Evolutionary conservation across 495 filamentous ascomycete species (phyloP).

Genomic region (Neurospora hispaniola): DNA sequence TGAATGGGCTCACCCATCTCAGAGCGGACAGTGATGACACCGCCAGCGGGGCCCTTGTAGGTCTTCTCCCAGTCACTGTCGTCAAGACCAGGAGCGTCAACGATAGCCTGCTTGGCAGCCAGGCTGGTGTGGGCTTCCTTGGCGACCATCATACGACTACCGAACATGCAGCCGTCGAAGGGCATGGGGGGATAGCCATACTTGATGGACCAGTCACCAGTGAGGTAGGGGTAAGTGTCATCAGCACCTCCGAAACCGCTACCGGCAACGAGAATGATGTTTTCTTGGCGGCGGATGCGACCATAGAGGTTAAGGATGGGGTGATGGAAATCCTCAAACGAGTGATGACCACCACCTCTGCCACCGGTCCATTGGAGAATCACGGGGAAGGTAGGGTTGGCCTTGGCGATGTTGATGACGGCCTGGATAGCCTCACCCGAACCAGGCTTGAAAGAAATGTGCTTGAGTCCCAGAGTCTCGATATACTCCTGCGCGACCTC

Average conservation of each 20-base stretch:
- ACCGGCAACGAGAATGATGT: constrained; percentile 81
- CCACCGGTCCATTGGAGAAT: constrained; percentile 94
- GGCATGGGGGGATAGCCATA: constrained; percentile 92
- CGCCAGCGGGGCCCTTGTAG: constrained; percentile 83
- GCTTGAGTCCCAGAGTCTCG: constrained; percentile 83
- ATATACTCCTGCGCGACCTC: constrained; percentile 94
- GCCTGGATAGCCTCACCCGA: constrained; percentile 81
- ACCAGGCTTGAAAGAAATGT: constrained; percentile 91
- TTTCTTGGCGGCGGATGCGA: constrained; percentile 67
- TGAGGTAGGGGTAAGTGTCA: constrained; percentile 89
- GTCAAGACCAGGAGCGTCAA: constrained; percentile 78
- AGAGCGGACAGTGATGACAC: constrained; percentile 91
- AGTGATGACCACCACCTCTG: constrained; percentile 88
- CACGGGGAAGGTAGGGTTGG: constrained; percentile 80
- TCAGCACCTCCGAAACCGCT: constrained; percentile 87
- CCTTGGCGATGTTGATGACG: constrained; percentile 86
- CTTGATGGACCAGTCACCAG: constrained; percentile 71
- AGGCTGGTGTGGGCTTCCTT: constrained; percentile 91
- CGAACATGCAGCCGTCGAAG: constrained; percentile 82
- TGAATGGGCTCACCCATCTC: constrained; percentile 99
- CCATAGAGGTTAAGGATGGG: constrained; percentile 88
- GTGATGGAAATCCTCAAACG: constrained; percentile 90
- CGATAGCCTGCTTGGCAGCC: constrained; percentile 90
- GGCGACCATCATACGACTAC: constrained; percentile 87
- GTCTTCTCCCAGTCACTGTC: constrained; percentile 94